phyloP scores from a whole-genome alignment of 2,329 filamentous ascomycete genomes.

The Acrocalymma vagum region DNA sequence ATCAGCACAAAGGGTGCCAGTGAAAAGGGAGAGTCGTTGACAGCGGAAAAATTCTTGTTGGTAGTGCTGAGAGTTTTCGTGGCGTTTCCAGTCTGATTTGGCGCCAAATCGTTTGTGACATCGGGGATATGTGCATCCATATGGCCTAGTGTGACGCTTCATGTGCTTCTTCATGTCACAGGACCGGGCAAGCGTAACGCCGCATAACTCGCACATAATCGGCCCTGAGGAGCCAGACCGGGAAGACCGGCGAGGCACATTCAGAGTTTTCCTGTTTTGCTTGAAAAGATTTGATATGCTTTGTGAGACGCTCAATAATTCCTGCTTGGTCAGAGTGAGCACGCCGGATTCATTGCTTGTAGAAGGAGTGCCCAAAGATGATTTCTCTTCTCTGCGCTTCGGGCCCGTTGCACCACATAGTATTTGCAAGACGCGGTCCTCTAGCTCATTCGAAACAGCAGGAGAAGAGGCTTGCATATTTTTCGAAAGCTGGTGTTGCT shows the following conservation, averaged over 20 bases:
- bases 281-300: slow-evolving; percentile 36
- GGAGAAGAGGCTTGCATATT: slow-evolving; percentile 24
- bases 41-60: slow-evolving; percentile 78
- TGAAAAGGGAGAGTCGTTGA: slow-evolving; percentile 35
- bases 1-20: slow-evolving; percentile 59
- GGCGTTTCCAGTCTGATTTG: slow-evolving; percentile 93
- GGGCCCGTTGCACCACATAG: slow-evolving; percentile 17
- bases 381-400: slow-evolving; percentile 2
- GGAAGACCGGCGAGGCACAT: slow-evolving; percentile 17
- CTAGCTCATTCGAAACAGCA: slow-evolving; percentile 27
- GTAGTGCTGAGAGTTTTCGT: slow-evolving; percentile 83
- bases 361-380: neutral
- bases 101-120: slow-evolving; percentile 84
- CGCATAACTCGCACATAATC: slow-evolving; percentile 31
- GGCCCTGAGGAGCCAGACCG: slow-evolving; percentile 17
- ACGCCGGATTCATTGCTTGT: neutral
- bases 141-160: slow-evolving; percentile 82
- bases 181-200: slow-evolving; percentile 32
- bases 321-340: slow-evolving; percentile 26
- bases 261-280: slow-evolving; percentile 19
- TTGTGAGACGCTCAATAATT: slow-evolving; percentile 31
- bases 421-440: slow-evolving; percentile 30
- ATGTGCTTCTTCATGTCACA: slow-evolving; percentile 72
- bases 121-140: slow-evolving; percentile 76
- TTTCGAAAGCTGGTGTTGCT: slow-evolving; percentile 30